Evolutionary conservation across 257 asterid genomes (phyloP).

Genomic region (Solanum neorickii): DNA sequence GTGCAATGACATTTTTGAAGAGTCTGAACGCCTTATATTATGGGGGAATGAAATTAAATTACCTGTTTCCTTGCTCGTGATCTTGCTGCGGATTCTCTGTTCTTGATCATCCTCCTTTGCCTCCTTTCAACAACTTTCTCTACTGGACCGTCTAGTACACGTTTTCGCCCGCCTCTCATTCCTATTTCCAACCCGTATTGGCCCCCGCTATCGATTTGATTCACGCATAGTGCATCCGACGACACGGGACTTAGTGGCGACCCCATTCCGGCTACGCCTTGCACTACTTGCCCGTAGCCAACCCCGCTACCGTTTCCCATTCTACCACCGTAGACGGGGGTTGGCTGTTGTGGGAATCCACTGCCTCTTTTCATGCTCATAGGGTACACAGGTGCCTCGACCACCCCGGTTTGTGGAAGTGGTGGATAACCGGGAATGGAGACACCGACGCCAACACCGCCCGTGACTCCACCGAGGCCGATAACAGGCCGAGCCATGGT

Average conservation of each 20-base stretch:
- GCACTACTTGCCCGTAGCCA: slow-evolving; percentile 40
- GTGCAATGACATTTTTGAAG: neutral
- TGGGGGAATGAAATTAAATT: neutral
- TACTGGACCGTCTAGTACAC: slow-evolving; percentile 49
- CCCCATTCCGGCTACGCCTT: slow-evolving; percentile 26
- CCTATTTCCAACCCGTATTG: slow-evolving; percentile 38
- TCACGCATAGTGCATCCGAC: slow-evolving; percentile 35
- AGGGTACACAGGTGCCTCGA: slow-evolving; percentile 10
- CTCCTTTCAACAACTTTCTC: slow-evolving; percentile 80
- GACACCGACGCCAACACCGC: neutral
- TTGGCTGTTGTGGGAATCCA: slow-evolving; percentile 25
- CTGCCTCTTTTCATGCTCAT: slow-evolving; percentile 30
- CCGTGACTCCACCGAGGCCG: neutral
- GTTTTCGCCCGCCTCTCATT: slow-evolving; percentile 38
- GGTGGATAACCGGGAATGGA: slow-evolving; percentile 11
- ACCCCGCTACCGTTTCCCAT: slow-evolving; percentile 31
- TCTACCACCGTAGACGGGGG: slow-evolving; percentile 31
- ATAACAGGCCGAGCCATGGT: slow-evolving; percentile 23
- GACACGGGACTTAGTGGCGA: slow-evolving; percentile 67
- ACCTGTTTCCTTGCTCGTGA: slow-evolving; percentile 89
- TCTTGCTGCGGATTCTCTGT: slow-evolving; percentile 77
- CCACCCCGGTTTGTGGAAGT: slow-evolving; percentile 24
- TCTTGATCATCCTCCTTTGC: slow-evolving; percentile 78
- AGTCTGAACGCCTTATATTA: accelerated
- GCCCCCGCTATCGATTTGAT: slow-evolving; percentile 23